Conservation (phyloP, 768 basidiomycete genomes). For the Russula virescens region DNA sequence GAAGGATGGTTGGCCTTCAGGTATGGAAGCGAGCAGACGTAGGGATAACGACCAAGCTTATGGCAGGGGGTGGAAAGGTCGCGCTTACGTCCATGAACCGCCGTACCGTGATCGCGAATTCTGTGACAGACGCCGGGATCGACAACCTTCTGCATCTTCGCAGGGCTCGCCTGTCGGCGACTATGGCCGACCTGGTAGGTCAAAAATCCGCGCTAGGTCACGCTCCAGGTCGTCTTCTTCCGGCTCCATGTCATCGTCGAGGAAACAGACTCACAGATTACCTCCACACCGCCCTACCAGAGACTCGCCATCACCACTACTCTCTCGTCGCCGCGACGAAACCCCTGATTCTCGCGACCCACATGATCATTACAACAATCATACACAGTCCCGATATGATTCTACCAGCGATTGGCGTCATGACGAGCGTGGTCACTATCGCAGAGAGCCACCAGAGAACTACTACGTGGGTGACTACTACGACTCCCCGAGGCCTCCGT, state of each 20-base stretch:
- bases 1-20: neutral
- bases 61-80: constrained; percentile 13
- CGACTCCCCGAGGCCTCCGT: constrained; percentile 11
- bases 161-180: constrained; percentile 12
- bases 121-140: constrained; percentile 9
- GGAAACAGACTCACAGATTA: constrained; percentile 19
- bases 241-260: constrained; percentile 20
- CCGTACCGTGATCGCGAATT: constrained; percentile 11
- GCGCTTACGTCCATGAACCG: neutral
- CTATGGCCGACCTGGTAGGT: constrained; percentile 5
- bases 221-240: constrained; percentile 21
- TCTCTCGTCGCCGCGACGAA: constrained; percentile 11
- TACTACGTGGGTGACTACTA: constrained; percentile 14
- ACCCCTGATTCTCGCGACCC: constrained; percentile 14
- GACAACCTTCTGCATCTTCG: constrained; percentile 12
- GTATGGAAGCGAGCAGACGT: neutral
- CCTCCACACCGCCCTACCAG: constrained; percentile 16
- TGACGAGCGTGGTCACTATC: constrained; percentile 17
- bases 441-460: constrained; percentile 6
- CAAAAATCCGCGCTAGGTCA: constrained; percentile 9
- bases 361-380: constrained; percentile 4
- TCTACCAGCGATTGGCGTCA: constrained; percentile 13
- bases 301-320: constrained; percentile 14
- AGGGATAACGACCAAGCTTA: constrained; percentile 8
- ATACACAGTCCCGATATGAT: constrained; percentile 9